Conservation (phyloP, 352 stramenopile species). For the Phytophthora fragariae region DNA sequence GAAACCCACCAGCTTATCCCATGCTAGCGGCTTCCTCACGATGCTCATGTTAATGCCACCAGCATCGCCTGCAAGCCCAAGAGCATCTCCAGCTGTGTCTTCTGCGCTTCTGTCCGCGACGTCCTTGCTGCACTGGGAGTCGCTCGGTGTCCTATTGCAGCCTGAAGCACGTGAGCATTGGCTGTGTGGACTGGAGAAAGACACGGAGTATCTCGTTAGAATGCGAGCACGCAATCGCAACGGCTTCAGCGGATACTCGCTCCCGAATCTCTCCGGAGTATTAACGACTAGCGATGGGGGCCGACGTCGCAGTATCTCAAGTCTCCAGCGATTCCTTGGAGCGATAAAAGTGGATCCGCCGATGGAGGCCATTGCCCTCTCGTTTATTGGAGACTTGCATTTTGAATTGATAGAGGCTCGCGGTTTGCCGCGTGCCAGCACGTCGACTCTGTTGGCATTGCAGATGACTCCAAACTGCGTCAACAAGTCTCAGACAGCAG, state of each 20-base stretch:
- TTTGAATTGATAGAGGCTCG: constrained; percentile 69
- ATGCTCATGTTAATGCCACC: constrained; percentile 62
- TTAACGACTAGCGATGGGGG: constrained; percentile 52
- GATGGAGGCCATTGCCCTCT: constrained; percentile 26
- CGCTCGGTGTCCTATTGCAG: constrained; percentile 56
- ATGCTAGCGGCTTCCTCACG: constrained; percentile 53
- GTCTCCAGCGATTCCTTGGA: constrained; percentile 40
- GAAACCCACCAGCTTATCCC: constrained; percentile 54
- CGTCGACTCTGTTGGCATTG: not conserved
- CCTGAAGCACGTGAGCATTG: constrained; percentile 63
- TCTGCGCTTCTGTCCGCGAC: constrained; percentile 41
- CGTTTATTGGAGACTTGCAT: constrained; percentile 69
- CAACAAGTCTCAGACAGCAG: not conserved
- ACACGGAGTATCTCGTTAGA: constrained; percentile 69
- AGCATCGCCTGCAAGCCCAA: constrained; percentile 27
- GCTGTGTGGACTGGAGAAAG: constrained; percentile 58
- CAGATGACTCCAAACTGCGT: not conserved
- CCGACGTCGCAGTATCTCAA: constrained; percentile 24
- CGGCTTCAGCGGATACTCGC: constrained; percentile 66
- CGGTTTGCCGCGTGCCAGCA: constrained; percentile 12
- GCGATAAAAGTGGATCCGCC: constrained; percentile 33
- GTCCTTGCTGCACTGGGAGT: constrained; percentile 65
- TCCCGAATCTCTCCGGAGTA: constrained; percentile 48
- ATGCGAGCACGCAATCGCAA: constrained; percentile 71
- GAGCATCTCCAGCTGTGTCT: constrained; percentile 20